Conservation (phyloP, 2,329 filamentous ascomycete genomes). For the Tolypocladium endophyticum region DNA sequence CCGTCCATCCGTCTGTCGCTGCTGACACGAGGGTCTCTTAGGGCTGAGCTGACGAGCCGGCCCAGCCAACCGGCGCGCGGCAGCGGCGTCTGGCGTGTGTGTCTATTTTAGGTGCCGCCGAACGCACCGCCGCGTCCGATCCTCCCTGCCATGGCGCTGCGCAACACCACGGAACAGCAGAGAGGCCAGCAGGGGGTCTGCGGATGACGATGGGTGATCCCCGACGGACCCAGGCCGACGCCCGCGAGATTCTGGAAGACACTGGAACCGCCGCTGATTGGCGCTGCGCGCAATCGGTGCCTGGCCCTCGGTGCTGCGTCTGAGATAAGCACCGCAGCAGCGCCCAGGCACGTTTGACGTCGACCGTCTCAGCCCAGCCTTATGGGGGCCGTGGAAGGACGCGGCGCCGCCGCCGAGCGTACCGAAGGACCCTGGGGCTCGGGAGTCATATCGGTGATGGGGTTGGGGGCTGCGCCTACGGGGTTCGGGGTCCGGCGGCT, state of each 20-base stretch:
- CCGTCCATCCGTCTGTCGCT: background rate
- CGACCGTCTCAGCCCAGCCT: background rate
- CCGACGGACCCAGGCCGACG: background rate
- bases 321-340: background rate
- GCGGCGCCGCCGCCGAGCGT: conserved; percentile 1
- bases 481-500: background rate
- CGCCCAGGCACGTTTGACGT: background rate
- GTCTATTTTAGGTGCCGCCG: conserved; percentile 1
- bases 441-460: background rate
- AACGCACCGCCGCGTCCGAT: background rate
- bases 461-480: background rate
- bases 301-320: background rate
- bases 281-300: background rate
- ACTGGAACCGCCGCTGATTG: background rate
- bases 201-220: background rate
- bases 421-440: background rate
- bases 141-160: background rate
- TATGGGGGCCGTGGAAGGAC: background rate
- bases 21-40: background rate
- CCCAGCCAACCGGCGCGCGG: background rate
- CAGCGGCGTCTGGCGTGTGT: background rate
- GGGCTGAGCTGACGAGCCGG: background rate
- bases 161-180: background rate
- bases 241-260: background rate
- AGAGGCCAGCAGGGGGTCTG: background rate